Evolutionary conservation across 2,329 filamentous ascomycete species (phyloP), one percentile per base, ranked within the genome.

Genomic region (Aspergillus sclerotialis): DNA sequence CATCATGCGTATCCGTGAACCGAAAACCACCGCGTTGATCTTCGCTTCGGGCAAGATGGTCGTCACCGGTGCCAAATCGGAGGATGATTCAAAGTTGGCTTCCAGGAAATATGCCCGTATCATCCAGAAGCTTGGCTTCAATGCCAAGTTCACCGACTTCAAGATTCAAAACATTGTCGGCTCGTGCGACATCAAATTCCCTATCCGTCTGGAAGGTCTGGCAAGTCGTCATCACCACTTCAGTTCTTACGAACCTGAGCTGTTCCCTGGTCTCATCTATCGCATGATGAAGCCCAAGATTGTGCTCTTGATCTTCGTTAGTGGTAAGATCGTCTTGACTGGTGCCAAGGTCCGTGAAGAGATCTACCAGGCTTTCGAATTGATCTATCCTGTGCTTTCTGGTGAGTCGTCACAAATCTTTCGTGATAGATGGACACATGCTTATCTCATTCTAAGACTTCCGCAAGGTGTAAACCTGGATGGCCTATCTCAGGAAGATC

Each of bases 201-300:
- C 92, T 35, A 95, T 98, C 52, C 87, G 92, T 49, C 75, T 98
- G 39, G 92, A 96, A 64, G 92, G 92, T 67, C 72, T 98, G 60
- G 92, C 92, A 11, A 92, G 84, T 50, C 87, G 89, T 68, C 92
- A 98, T 76, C 90, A 96, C 75, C 94, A 94, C 70, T 98, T 96
- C 79, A 93, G 86, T 68, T 95, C 89, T 38, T 98, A 98, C 66
- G 92, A 98, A 67, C 92, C 92, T 49, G 92, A 98, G 62, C 67
- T 98, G 63, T 98, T 96, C 77, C 92, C 92, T 56, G 92, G 92
- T 78, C 81, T 98, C 33, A 98, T 98, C 69, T 98, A 98, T 70
- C 88, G 92, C 63, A 98, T 98, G 92, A 95, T 96, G 75, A 96
- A 96, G 75, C 92, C 92, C 13, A 96, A 96, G 80, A 94, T 96